Conservation (phyloP, 208 protist species). For the Trypanosoma congolense region DNA sequence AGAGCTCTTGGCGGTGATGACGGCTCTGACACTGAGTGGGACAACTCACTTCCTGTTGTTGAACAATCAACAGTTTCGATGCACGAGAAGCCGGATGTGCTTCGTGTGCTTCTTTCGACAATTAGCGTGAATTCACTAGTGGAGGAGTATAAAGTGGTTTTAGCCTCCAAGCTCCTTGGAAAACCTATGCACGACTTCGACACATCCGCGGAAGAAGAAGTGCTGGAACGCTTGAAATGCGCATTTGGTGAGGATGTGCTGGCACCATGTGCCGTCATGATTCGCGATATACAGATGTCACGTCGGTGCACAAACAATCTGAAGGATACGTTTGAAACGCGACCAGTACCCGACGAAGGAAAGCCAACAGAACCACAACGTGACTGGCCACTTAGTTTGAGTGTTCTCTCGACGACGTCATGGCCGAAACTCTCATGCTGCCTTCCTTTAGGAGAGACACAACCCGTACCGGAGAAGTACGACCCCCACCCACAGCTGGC, state of each 20-base stretch:
- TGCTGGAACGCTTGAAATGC: conserved; percentile 82
- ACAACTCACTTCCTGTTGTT: not conserved
- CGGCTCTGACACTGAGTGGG: conserved; percentile 11
- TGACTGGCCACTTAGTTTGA: conserved; percentile 36
- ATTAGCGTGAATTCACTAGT: conserved; percentile 57
- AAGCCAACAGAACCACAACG: not conserved
- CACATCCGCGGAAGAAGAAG: conserved; percentile 75
- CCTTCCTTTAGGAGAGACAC: conserved; percentile 16
- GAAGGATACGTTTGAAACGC: conserved; percentile 20
- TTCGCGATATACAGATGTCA: conserved; percentile 78
- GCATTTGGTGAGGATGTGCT: conserved; percentile 74
- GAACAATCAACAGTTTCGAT: conserved; percentile 15
- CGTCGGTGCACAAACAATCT: conserved; percentile 65
- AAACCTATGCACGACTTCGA: conserved; percentile 77
- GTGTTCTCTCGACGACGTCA: conserved; percentile 65
- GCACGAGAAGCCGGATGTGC: conserved; percentile 52
- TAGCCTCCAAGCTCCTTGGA: conserved; percentile 63
- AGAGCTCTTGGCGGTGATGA: conserved; percentile 10
- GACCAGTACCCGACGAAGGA: not conserved
- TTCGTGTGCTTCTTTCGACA: conserved; percentile 75
- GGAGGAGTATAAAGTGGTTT: conserved; percentile 68
- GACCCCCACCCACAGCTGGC: conserved; percentile 55
- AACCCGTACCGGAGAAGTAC: conserved; percentile 36
- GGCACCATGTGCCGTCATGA: conserved; percentile 72
- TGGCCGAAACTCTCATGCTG: conserved; percentile 56